phyloP scores from a whole-genome alignment of 192 early-diverging fungal genomes.

The Lunasporangiospora selenospora region DNA sequence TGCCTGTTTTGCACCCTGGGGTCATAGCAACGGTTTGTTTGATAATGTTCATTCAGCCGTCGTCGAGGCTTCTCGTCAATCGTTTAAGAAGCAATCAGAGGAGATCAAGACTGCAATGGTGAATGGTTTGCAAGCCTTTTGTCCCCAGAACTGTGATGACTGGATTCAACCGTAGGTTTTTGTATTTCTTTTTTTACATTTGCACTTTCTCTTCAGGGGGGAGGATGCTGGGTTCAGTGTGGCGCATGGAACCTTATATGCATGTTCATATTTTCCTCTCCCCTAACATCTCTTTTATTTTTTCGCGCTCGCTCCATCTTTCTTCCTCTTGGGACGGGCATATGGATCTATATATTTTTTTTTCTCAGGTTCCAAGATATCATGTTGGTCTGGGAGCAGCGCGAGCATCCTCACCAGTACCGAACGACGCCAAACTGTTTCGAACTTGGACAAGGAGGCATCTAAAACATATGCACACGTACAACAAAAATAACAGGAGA shows the following conservation, averaged over 20 bases:
- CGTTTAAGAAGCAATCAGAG: not conserved
- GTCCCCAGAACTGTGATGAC: slow-evolving; percentile 35
- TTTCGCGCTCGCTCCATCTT: no score
- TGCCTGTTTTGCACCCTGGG: slow-evolving; percentile 40
- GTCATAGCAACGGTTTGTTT: slow-evolving; percentile 16
- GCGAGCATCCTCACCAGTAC: slow-evolving; percentile 30
- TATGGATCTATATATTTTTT: no score
- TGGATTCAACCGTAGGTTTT: slow-evolving; percentile 36
- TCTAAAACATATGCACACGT: slow-evolving; percentile 1
- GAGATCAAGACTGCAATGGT: slow-evolving; percentile 15
- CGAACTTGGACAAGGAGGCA: slow-evolving; percentile 21
- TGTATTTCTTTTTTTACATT: not conserved
- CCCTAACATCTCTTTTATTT: not conserved
- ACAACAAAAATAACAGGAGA: not conserved
- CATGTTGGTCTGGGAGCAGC: slow-evolving; percentile 41
- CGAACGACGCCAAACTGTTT: slow-evolving; percentile 31
- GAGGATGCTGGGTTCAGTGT: no score
- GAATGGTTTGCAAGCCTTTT: slow-evolving; percentile 13
- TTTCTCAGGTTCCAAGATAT: slow-evolving; percentile 25
- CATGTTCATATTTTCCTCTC: not conserved
- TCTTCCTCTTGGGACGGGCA: no score
- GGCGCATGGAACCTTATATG: no score
- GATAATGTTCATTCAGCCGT: slow-evolving; percentile 22
- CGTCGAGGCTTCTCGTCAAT: not conserved
- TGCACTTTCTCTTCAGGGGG: no score